These are phyloP conservation scores for Candida awuae DNA, from an alignment of 805 yeast genomes.

Conservation along the genomic window DNA sequence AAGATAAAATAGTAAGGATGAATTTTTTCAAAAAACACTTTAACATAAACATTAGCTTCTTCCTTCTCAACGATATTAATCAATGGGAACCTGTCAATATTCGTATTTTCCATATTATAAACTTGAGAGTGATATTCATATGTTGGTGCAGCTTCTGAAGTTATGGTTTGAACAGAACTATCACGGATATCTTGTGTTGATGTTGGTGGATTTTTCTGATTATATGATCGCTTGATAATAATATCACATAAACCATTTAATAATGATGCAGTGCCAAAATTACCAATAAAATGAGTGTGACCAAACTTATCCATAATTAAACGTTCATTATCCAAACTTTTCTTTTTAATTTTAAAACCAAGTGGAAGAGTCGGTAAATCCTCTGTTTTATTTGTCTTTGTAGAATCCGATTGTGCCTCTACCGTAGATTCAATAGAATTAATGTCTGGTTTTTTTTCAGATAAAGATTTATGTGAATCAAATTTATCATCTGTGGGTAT, in stretches of 20 bases:
- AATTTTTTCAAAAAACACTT: slow-evolving; percentile 34
- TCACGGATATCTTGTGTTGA: slow-evolving; percentile 28
- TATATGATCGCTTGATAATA: slow-evolving; percentile 31
- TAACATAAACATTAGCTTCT: slow-evolving; percentile 32
- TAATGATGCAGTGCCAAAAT: slow-evolving; percentile 38
- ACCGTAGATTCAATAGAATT: no score
- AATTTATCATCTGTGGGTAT: no score
- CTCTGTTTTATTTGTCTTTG: neutral
- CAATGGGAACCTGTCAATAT: slow-evolving; percentile 33
- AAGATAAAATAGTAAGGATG: slow-evolving; percentile 39
- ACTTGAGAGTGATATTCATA: slow-evolving; percentile 30
- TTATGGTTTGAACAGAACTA: slow-evolving; percentile 28
- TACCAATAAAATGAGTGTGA: slow-evolving; percentile 41
- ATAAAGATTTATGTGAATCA: no score
- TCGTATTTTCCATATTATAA: slow-evolving; percentile 25
- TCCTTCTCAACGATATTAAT: slow-evolving; percentile 26
- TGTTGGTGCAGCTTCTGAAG: slow-evolving; percentile 29
- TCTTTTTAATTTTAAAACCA: slow-evolving; percentile 16
- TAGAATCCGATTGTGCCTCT: no score
- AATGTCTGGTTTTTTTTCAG: no score
- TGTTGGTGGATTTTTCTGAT: slow-evolving; percentile 28
- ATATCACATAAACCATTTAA: slow-evolving; percentile 37
- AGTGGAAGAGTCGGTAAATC: slow-evolving; percentile 16
- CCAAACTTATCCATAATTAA: slow-evolving; percentile 38
- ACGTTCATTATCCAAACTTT: slow-evolving; percentile 26